These are phyloP conservation scores for Tylopilus sp. DNA, from an alignment of 768 basidiomycete genomes.

Conservation along the genomic window DNA sequence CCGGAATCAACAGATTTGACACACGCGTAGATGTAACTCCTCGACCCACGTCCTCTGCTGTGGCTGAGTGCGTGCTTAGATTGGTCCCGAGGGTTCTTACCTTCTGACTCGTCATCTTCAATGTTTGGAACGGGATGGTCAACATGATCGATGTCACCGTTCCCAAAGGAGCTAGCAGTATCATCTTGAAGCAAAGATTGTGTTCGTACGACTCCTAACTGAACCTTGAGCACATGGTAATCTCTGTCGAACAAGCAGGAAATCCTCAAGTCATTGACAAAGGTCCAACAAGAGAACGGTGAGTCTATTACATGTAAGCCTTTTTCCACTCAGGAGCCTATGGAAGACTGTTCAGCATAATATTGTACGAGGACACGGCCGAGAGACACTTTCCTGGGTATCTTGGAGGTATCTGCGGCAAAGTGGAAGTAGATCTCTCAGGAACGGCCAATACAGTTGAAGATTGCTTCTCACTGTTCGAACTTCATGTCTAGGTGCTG, in stretches of 20 bases:
- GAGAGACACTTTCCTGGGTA: slow-evolving; percentile 47
- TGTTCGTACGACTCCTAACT: slow-evolving; percentile 53
- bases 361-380: background rate
- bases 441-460: background rate
- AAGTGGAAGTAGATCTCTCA: slow-evolving; percentile 1
- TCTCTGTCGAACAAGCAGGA: slow-evolving; percentile 42
- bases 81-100: slow-evolving; percentile 1
- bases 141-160: background rate
- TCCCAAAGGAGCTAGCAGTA: slow-evolving; percentile 9
- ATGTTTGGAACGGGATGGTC: background rate
- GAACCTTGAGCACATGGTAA: slow-evolving; percentile 68
- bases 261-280: background rate
- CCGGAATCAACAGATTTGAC: background rate
- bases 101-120: background rate
- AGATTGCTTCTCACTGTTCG: slow-evolving; percentile 41
- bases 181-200: slow-evolving; percentile 21
- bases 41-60: slow-evolving; percentile 5
- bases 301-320: slow-evolving; percentile 30
- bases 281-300: background rate
- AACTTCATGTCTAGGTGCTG: slow-evolving; percentile 48
- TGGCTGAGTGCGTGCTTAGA: background rate
- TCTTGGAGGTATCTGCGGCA: slow-evolving; percentile 62
- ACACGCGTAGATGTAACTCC: background rate
- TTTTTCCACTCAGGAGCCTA: slow-evolving; percentile 63
- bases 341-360: slow-evolving; percentile 1